phyloP scores from a whole-genome alignment of 441 rosid species.

The Croton laevigatus region DNA sequence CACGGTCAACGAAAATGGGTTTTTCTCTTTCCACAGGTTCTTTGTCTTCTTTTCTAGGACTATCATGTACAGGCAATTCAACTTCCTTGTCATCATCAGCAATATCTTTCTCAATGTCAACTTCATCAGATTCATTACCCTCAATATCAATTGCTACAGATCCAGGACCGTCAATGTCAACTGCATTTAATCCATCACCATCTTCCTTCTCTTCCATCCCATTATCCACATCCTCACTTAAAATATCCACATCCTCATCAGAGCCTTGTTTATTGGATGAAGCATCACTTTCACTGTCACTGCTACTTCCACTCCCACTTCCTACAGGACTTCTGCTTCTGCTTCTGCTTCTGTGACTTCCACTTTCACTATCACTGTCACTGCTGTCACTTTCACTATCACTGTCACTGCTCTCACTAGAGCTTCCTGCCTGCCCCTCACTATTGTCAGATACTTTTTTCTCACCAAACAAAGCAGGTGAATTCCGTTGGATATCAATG shows the following conservation, averaged over 20 bases:
- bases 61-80: constrained; percentile 39
- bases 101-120: constrained; percentile 59
- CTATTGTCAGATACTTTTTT: constrained; percentile 64
- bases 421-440: constrained; percentile 67
- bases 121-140: constrained; percentile 48
- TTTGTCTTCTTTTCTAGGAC: constrained; percentile 35
- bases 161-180: constrained; percentile 50
- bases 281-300: constrained; percentile 88
- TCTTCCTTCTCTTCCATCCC: constrained; percentile 44
- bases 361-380: constrained; percentile 65
- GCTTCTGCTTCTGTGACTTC: constrained; percentile 41
- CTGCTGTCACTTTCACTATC: constrained; percentile 71
- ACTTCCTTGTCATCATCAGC: constrained; percentile 51
- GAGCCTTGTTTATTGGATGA: constrained; percentile 83
- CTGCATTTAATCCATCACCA: constrained; percentile 43
- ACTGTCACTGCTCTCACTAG: constrained; percentile 85
- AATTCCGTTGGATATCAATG: constrained; percentile 49
- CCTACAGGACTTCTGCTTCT: constrained; percentile 51
- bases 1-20: constrained; percentile 36
- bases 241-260: constrained; percentile 96
- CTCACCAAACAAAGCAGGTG: constrained; percentile 61
- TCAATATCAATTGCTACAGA: constrained; percentile 55
- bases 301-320: constrained; percentile 80
- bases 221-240: constrained; percentile 85
- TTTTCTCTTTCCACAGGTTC: constrained; percentile 39